Evolutionary conservation across 2,329 filamentous ascomycete species (phyloP).

Genomic region (Fusarium pseudonygamai): DNA sequence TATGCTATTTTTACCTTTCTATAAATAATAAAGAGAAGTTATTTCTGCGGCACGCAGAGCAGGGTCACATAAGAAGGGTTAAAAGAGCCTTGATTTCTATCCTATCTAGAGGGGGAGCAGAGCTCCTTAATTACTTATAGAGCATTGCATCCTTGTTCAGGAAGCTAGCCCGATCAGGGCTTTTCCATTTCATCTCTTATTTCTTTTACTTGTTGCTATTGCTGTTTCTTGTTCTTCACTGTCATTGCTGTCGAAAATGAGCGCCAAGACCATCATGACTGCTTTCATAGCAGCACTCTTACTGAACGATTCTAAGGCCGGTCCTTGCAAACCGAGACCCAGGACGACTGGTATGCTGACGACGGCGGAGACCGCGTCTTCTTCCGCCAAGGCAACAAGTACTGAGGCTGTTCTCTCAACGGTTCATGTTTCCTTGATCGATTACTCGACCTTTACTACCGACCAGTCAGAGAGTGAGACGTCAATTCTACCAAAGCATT

Average conservation of each 20-base stretch:
- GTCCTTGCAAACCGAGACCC: not conserved
- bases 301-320: rapidly evolving
- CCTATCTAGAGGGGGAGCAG: no score
- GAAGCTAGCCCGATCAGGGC: no score
- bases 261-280: not conserved
- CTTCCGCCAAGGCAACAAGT: no score
- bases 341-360: not conserved
- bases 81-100: no score
- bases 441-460: no score
- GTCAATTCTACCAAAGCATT: not conserved
- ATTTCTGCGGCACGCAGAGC: no score
- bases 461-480: not conserved
- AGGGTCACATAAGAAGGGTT: no score
- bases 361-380: rapidly evolving
- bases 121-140: no score
- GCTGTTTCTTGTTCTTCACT: rapidly evolving
- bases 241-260: not conserved
- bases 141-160: no score
- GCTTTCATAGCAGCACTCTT: not conserved
- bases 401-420: no score
- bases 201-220: not conserved
- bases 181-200: no score
- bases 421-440: no score
- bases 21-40: not conserved
- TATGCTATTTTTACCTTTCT: not conserved